Base-by-base conservation (phyloP, 2,329 filamentous ascomycete species). In the Cercospora brassicicola region DNA sequence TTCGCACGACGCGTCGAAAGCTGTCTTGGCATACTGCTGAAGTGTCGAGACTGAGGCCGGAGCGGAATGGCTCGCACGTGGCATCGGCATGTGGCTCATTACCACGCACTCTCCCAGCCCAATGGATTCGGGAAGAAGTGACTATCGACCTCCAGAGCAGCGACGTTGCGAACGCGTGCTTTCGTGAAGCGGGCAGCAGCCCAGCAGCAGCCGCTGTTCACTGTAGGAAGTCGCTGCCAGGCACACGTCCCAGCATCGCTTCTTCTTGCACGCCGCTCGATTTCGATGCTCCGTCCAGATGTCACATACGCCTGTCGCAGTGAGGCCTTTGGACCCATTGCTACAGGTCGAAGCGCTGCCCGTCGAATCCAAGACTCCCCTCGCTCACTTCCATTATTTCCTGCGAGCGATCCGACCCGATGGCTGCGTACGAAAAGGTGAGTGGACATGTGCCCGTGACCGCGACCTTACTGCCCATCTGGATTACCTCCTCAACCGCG, bases 401-500 rank as follows among this genome's bases (percentile, higher is more conserved):
- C 20, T 18, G 26, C n/a, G 20, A 56, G 48, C 26, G 28, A 63
- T 18, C 2, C 7, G 48, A 20, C 10, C 60, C 70, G 31, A 73
- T 73, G 68, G 65, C 69, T n/a, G 70, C 72, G 42, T 67, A 72
- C 6, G 66, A 73, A 26, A 67, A 72, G 69, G 74, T 75, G 13
- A 36, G 60, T 62, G 13, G 15, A 18, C 20, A 5, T 26, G 30
- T 20, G 57, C 18, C 45, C 15, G n/a, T n/a, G 36, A 42, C 36
- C 15, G 36, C 36, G 15, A 42, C 36, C 36, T n/a, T 7, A n/a
- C 36, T 15, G 36, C 36, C 36, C 15, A 15, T 2, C 36, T 42
- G 8, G 36, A 42, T 42, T 15, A 3, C 36, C 15, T 42, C 2
- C 8, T 53, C 20, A 9, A 36, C 15, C 57, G 42, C 36, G 15